phyloP scores from a whole-genome alignment of 768 basidiomycete species.

The Tephrocybe sp. region DNA sequence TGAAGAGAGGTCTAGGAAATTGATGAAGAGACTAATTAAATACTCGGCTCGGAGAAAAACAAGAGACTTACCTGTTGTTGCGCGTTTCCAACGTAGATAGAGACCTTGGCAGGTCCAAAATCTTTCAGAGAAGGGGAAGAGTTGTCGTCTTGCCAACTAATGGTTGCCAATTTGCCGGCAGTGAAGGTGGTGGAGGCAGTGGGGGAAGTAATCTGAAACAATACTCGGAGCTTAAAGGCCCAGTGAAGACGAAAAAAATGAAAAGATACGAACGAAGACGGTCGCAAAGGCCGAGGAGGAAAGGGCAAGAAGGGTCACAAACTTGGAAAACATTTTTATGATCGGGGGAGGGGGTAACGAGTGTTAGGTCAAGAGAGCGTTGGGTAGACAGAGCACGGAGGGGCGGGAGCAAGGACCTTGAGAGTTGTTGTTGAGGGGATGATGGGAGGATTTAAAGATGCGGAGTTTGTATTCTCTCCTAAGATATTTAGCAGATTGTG shows the following conservation, averaged over 20 bases:
- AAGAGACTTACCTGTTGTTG: slow-evolving; percentile 51
- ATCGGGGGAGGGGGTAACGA: slow-evolving; percentile 23
- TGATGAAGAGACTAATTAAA: not conserved
- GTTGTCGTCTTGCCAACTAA: slow-evolving; percentile 64
- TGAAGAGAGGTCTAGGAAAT: slow-evolving; percentile 55
- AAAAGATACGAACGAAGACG: slow-evolving; percentile 49
- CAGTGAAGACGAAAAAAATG: not conserved
- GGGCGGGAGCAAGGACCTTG: slow-evolving; percentile 21
- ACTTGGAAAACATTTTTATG: slow-evolving; percentile 50
- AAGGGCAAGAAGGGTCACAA: slow-evolving; percentile 49
- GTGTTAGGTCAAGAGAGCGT: slow-evolving; percentile 40
- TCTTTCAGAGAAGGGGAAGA: slow-evolving; percentile 42
- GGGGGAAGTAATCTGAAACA: slow-evolving; percentile 58
- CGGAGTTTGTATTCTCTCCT: slow-evolving; percentile 17
- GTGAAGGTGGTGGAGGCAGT: slow-evolving; percentile 42
- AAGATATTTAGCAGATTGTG: not conserved
- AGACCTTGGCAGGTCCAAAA: slow-evolving; percentile 53
- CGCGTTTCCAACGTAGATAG: slow-evolving; percentile 64
- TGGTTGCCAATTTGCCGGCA: slow-evolving; percentile 47
- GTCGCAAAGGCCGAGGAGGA: slow-evolving; percentile 54
- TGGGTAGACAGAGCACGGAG: slow-evolving; percentile 20
- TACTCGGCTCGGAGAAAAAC: not conserved
- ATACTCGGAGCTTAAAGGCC: not conserved
- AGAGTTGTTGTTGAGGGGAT: slow-evolving; percentile 7
- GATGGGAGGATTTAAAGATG: slow-evolving; percentile 4